Conservation (phyloP, 2,329 filamentous ascomycete species). For the Clarireedia monteithiana region DNA sequence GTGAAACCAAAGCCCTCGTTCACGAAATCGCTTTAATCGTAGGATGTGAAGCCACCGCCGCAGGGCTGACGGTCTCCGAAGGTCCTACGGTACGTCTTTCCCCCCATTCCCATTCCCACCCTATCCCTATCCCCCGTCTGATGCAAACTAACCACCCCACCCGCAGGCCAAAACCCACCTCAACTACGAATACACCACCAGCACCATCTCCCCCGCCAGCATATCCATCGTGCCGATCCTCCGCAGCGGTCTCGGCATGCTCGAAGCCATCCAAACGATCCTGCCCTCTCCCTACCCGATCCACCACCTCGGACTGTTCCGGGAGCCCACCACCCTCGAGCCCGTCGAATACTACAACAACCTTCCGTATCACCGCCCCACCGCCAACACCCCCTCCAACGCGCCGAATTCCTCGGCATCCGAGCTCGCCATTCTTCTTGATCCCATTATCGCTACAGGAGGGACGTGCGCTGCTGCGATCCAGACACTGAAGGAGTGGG, state of each 20-base stretch:
- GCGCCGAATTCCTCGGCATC: constrained; percentile 35
- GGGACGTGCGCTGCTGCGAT: constrained; percentile 86
- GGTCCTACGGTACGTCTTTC: constrained; percentile 51
- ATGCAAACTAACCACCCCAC: not conserved
- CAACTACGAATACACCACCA: constrained; percentile 64
- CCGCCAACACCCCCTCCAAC: constrained; percentile 32
- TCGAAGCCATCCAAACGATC: constrained; percentile 76
- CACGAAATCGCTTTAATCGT: constrained; percentile 82
- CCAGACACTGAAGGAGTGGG: constrained; percentile 84
- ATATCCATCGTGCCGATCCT: constrained; percentile 87
- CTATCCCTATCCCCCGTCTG: not conserved
- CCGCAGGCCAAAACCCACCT: constrained; percentile 68
- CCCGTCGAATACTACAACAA: constrained; percentile 99
- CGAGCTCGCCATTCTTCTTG: constrained; percentile 73
- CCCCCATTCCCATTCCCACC: not conserved
- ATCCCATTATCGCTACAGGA: constrained; percentile 90
- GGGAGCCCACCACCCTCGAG: constrained; percentile 77
- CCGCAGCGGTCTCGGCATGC: constrained; percentile 86
- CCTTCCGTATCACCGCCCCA: constrained; percentile 63
- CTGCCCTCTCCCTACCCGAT: constrained; percentile 74
- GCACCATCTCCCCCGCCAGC: constrained; percentile 49
- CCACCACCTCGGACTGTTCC: constrained; percentile 92
- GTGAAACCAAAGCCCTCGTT: constrained; percentile 73
- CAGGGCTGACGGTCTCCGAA: constrained; percentile 47
- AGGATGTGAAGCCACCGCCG: constrained; percentile 70